Evolutionary conservation across 805 yeast species (phyloP), one percentile per base, ranked within the genome.

Genomic region (Candida patagonica): DNA sequence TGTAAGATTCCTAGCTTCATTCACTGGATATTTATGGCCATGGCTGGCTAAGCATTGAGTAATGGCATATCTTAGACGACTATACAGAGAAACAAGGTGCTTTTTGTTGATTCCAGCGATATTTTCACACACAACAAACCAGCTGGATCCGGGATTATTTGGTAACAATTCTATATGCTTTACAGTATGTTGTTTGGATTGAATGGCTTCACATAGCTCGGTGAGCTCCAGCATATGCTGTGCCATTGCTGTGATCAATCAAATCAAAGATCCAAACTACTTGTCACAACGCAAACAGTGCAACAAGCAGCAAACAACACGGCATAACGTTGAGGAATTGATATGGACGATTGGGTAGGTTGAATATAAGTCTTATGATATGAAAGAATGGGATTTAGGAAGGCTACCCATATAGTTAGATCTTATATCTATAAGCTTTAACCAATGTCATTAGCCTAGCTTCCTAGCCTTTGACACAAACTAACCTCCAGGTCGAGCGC

Each of bases 91-190:
- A 15, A 17, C 20, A 24, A 58, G 50, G 8, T 25, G 23, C 35
- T 35, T 42, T 12, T 26, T 26, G 21, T 43, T 40, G 26, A 58
- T 26, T 5, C 63, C 63, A 24, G 57, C 34, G 8, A 49, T 51
- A 19, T 47, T 47, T 13, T 48, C 50, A n/a, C 38, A 43, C 10
- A 39, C 24, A n/a, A 29, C 42, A 30, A 40, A 41, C 22, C 21
- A 21, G 12, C 9, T 8, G 5, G 16, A 4, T 4, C 31, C 31
- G 4, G 31, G 31, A 12, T 15, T 17, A 12, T 26, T n/a, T 15
- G 44, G 40, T 8, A 44, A 27, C 12, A 47, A 29, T 23, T 47
- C 50, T 9, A 47, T 20, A 37, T 42, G 43, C 4, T 39, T 29
- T 22, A 37, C 4, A 20, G 33, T 6, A n/a, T 29, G 8, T 5